These are phyloP conservation scores for Fusarium camptoceras DNA, from an alignment of 2,329 filamentous ascomycete species.

Conservation along the genomic window DNA sequence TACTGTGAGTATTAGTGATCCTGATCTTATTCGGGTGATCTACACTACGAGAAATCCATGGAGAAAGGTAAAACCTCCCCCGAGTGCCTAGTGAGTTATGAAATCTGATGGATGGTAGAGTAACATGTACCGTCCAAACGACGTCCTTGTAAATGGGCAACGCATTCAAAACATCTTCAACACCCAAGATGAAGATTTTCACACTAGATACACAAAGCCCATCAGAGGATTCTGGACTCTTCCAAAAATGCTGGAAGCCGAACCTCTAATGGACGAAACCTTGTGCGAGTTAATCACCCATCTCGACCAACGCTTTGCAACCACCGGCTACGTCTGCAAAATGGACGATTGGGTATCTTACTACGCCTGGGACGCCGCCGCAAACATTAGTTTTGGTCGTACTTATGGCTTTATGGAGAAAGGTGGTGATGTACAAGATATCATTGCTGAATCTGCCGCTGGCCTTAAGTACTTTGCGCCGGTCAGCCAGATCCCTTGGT, in stretches of 20 bases:
- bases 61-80: slow-evolving; percentile 19
- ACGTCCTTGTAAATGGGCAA: slow-evolving; percentile 34
- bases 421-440: slow-evolving; percentile 22
- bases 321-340: slow-evolving; percentile 14
- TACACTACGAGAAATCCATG: slow-evolving; percentile 33
- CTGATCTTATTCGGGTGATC: slow-evolving; percentile 33
- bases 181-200: slow-evolving; percentile 35
- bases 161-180: slow-evolving; percentile 43
- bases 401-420: slow-evolving; percentile 36
- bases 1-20: slow-evolving; percentile 34
- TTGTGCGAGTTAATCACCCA: slow-evolving; percentile 23
- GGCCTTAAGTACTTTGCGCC: slow-evolving; percentile 38
- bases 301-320: slow-evolving; percentile 26
- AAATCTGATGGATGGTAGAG: slow-evolving; percentile 11
- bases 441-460: slow-evolving; percentile 23
- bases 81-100: fast-evolving
- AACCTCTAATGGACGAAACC: slow-evolving; percentile 42
- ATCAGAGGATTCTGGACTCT: slow-evolving; percentile 41
- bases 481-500: slow-evolving; percentile 39
- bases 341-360: slow-evolving; percentile 42
- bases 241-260: slow-evolving; percentile 33
- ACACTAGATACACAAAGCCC: slow-evolving; percentile 38
- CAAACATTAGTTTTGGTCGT: slow-evolving; percentile 36
- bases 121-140: slow-evolving; percentile 37
- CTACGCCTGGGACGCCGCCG: slow-evolving; percentile 38